Percentiles rank a stretch among this genome's conserved stretches.
Evolutionary conservation across 2,329 filamentous ascomycete genomes (phyloP).

Genomic region (Phoma sp.): DNA sequence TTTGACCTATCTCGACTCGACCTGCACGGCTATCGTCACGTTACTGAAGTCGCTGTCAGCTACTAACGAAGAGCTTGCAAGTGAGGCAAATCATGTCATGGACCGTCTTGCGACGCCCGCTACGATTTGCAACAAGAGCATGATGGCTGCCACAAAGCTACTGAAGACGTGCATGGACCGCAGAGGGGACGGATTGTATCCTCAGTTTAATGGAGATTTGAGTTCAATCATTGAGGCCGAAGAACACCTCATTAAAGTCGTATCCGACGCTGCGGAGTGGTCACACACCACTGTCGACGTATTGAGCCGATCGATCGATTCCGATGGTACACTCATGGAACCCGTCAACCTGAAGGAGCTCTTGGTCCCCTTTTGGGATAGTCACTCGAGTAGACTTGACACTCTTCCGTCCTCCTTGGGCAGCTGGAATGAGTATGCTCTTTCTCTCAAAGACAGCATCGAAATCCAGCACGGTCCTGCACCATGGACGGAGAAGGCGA

Average conservation of each 20-base stretch:
- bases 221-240: conserved; percentile 31
- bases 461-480: conserved; percentile 72
- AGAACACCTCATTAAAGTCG: conserved; percentile 23
- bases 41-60: conserved; percentile 18
- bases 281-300: conserved; percentile 5
- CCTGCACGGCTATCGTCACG: conserved; percentile 24
- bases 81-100: conserved; percentile 49
- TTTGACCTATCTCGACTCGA: conserved; percentile 27
- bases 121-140: conserved; percentile 21
- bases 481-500: conserved; percentile 83
- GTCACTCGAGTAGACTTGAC: conserved; percentile 14
- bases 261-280: conserved; percentile 19
- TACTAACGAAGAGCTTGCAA: conserved; percentile 8
- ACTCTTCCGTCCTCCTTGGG: conserved; percentile 40
- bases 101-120: conserved; percentile 25
- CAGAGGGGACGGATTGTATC: conserved; percentile 35
- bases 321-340: conserved; percentile 4
- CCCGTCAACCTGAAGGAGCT: conserved; percentile 10
- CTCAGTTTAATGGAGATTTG: conserved; percentile 27
- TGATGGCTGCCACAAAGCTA: conserved; percentile 29
- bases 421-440: conserved; percentile 69
- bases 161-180: conserved; percentile 30
- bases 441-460: conserved; percentile 51
- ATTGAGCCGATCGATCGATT: conserved; percentile 11
- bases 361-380: conserved; percentile 13